Base-by-base conservation (phyloP, 1,284 basidiomycete species). In the Sanghuangporus weigelae region DNA sequence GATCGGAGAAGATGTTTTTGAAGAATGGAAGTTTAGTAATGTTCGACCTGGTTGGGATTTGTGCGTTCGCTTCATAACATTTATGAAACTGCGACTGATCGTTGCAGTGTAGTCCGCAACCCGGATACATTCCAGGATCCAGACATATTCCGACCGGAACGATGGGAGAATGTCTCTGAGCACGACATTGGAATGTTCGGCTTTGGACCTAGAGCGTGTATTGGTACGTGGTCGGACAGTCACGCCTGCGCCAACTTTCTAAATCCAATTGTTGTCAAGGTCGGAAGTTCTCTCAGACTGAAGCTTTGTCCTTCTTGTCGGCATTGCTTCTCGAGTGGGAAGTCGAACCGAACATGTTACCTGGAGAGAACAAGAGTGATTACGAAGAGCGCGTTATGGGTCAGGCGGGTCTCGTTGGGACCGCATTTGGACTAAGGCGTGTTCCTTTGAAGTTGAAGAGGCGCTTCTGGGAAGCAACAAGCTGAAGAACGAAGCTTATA, bases 121-220 rank as follows among this genome's bases (percentile, higher is more conserved):
- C 57, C 67, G 8, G 63, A 64, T 36, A 60, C 63, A 23, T 69
- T 66, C 60, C 50, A 60, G 12, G 63, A 69, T 16, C 64, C 68
- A 10, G 40, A 42, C 12, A 42, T 12, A 42, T 42, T 42, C 40
- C 40, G n/a, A 11, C 40, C 40, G n/a, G 40, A 7, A 42, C 40
- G 56, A 66, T 7, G 60, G 39, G 16, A 68, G 66, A 49, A 60
- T 46, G 14, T 68, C n/a, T 8, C 40, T 12, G 40, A 42, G 40
- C 6, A 42, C 7, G 40, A 42, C n/a, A n/a, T 42, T n/a, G 40
- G 40, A 12, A n/a, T 67, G 19, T 51, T 39, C 7, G 62, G 66
- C 11, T 68, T 40, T 54, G 23, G 19, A 48, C 59, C 19, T 11
- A 14, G 49, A 60, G 50, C 46, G 7, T 16, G 1, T 23, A 19